A percentile compares a stretch with the other conserved stretches of the same genome.
These are phyloP conservation scores for Mycena latifolia DNA, from an alignment of 768 basidiomycete species.

Conservation along the genomic window DNA sequence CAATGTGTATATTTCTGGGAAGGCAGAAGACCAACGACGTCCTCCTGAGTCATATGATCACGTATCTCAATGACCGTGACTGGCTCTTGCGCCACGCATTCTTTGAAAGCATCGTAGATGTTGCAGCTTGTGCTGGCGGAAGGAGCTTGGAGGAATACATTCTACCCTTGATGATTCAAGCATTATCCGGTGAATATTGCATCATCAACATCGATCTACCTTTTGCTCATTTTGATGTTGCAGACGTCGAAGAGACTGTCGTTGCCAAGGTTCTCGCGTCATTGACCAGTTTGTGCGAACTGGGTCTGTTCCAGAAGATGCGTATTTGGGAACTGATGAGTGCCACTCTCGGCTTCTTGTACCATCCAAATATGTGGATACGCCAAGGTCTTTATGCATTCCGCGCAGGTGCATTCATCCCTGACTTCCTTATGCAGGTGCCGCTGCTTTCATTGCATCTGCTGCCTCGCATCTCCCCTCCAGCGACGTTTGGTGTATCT, in stretches of 20 bases:
- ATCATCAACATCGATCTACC: background rate
- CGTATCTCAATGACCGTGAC: slow-evolving; percentile 90
- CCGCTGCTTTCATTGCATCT: slow-evolving; percentile 89
- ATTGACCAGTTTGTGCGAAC: slow-evolving; percentile 89
- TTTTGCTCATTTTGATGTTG: background rate
- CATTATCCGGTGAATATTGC: slow-evolving; percentile 80
- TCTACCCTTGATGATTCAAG: slow-evolving; percentile 95
- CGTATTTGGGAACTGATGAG: slow-evolving; percentile 98
- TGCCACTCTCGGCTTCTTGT: slow-evolving; percentile 87
- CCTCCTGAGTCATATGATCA: slow-evolving; percentile 89
- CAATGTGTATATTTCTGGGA: slow-evolving; percentile 94
- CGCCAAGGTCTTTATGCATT: slow-evolving; percentile 75
- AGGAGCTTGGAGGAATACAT: slow-evolving; percentile 96
- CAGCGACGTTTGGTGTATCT: slow-evolving; percentile 97
- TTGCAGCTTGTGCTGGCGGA: slow-evolving; percentile 94
- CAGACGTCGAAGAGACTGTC: slow-evolving; percentile 96
- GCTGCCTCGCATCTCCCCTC: slow-evolving; percentile 84
- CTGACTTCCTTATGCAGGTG: slow-evolving; percentile 61
- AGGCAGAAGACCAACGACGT: slow-evolving; percentile 95
- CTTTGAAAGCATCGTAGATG: slow-evolving; percentile 95
- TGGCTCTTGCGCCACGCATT: slow-evolving; percentile 94
- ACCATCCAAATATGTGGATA: slow-evolving; percentile 97
- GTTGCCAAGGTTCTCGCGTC: slow-evolving; percentile 91
- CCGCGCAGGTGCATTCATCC: background rate
- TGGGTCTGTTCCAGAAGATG: slow-evolving; percentile 93